Conservation (phyloP, 148 eudicot genomes). For the Rhododendron ovatum region DNA sequence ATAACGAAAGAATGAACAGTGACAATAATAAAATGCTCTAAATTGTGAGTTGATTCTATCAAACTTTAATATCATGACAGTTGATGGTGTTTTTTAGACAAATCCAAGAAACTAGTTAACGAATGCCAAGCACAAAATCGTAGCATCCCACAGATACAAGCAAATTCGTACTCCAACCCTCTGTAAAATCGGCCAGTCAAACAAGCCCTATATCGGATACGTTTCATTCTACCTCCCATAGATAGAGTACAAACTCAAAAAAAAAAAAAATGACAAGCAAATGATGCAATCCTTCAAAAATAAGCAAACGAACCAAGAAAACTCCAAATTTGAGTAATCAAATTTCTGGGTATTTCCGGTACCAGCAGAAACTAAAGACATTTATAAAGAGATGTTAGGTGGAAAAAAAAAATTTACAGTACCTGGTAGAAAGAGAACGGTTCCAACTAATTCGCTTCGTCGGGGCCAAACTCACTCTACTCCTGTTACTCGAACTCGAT, state of each 20-base stretch:
- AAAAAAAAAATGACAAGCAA: not conserved
- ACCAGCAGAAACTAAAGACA: not conserved
- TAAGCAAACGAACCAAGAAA: not conserved
- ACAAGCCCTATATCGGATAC: not conserved
- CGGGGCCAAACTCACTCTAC: constrained; percentile 53
- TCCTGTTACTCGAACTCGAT: constrained; percentile 31
- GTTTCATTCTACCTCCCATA: no score
- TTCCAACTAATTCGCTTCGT: constrained; percentile 71
- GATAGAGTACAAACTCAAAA: not conserved
- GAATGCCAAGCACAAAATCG: not conserved
- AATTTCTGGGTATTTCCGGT: not conserved
- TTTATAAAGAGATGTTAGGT: not conserved
- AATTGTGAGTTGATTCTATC: not conserved
- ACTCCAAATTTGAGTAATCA: not conserved
- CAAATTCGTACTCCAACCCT: not conserved
- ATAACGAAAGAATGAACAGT: no score
- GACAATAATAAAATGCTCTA: not conserved
- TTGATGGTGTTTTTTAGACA: not conserved
- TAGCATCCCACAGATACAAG: not conserved
- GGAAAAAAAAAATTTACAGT: not conserved
- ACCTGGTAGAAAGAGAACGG: constrained; percentile 92
- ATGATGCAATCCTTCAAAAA: no score
- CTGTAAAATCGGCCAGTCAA: not conserved
- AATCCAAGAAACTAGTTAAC: not conserved
- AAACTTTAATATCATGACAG: not conserved